Conservation (phyloP, 2,329 filamentous ascomycete species). For the Cladophialophora bantiana region DNA sequence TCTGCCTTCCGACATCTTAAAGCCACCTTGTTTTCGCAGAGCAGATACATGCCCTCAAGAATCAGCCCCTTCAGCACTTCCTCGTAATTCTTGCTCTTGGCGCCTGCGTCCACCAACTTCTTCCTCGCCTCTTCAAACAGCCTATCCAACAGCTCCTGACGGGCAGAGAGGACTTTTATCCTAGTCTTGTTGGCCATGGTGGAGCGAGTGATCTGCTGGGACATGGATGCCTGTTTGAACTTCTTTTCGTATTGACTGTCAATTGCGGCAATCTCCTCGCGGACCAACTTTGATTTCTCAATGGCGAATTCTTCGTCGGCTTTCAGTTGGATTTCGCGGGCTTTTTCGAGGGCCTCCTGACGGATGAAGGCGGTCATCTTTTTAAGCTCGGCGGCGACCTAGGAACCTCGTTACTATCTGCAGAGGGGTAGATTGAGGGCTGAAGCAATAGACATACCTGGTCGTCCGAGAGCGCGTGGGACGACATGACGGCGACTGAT, state of each 20-base stretch:
- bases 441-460: conserved; percentile 67
- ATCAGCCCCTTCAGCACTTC: conserved; percentile 78
- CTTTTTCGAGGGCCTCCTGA: conserved; percentile 96
- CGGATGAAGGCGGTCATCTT: conserved; percentile 99
- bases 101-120: conserved; percentile 71
- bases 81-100: conserved; percentile 78
- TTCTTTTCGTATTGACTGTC: conserved; percentile 96
- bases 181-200: conserved; percentile 96
- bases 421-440: neutral
- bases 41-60: conserved; percentile 86
- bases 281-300: conserved; percentile 98
- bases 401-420: conserved; percentile 31
- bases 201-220: conserved; percentile 96
- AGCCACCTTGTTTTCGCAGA: conserved; percentile 79
- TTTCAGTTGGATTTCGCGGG: conserved; percentile 96
- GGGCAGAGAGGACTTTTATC: conserved; percentile 82
- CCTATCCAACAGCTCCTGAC: conserved; percentile 88
- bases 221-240: conserved; percentile 98
- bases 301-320: conserved; percentile 99
- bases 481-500: conserved; percentile 75
- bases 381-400: conserved; percentile 98
- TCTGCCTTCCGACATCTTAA: conserved; percentile 83
- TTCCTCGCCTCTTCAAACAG: conserved; percentile 83
- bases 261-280: conserved; percentile 91
- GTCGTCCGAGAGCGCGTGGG: conserved; percentile 97